Percentiles rank a stretch among this genome's conserved stretches.
Conservation (phyloP, 257 asterid species). For the Lavandula angustifolia region DNA sequence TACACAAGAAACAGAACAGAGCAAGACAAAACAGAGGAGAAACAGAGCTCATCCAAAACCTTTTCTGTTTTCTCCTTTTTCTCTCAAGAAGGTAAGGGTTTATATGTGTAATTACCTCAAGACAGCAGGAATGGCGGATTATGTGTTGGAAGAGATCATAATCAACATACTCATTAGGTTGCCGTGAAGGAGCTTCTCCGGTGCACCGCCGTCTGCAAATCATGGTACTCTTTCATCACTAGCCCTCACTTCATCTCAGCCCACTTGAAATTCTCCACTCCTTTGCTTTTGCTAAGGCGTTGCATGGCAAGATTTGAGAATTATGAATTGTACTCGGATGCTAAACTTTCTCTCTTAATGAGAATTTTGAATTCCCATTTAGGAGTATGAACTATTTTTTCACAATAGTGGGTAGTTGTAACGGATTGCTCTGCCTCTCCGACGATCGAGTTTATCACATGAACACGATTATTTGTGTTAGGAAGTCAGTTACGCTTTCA, state of each 20-base stretch:
- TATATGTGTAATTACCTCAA: no score
- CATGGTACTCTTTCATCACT: conserved; percentile 51
- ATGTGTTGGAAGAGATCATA: no score
- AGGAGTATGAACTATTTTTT: conserved; percentile 39
- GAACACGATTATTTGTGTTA: conserved; percentile 37
- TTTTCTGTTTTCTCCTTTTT: no score
- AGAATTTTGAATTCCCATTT: conserved; percentile 38
- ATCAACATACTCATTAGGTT: background rate
- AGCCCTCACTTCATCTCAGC: conserved; percentile 40
- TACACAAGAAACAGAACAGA: no score
- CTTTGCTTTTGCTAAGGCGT: conserved; percentile 38
- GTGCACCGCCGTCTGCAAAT: conserved; percentile 50
- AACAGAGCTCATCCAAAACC: no score
- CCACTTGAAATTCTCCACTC: conserved; percentile 36
- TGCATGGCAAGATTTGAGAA: conserved; percentile 32
- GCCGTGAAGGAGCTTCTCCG: conserved; percentile 44
- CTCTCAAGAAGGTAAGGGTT: no score
- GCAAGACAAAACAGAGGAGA: no score
- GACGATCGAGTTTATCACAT: conserved; percentile 42
- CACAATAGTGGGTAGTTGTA: conserved; percentile 51
- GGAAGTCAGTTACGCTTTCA: conserved; percentile 40
- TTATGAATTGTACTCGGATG: conserved; percentile 36
- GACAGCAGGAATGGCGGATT: no score
- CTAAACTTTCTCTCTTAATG: conserved; percentile 1
- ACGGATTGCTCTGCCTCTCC: conserved; percentile 52